phyloP scores from a whole-genome alignment of 805 yeast species.

The Maudiozyma bulderi region DNA sequence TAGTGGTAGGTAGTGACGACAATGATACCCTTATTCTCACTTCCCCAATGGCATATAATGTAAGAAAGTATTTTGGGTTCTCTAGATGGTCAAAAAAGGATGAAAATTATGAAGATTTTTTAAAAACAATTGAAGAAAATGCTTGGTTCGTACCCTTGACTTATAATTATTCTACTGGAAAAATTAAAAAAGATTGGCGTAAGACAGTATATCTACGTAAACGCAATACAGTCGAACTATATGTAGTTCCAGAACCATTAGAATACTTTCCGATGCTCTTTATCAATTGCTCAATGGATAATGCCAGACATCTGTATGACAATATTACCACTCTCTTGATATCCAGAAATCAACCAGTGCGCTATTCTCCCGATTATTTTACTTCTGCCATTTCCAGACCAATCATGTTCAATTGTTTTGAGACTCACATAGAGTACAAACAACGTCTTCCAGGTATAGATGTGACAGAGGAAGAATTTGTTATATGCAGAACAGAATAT shows the following conservation, averaged over 20 bases:
- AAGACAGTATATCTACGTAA: neutral
- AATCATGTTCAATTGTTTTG: neutral
- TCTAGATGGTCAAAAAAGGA: neutral
- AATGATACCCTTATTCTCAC: neutral
- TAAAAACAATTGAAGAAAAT: neutral
- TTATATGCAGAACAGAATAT: neutral
- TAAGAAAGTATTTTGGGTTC: neutral
- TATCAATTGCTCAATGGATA: neutral
- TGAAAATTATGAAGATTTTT: neutral
- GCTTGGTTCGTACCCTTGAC: neutral
- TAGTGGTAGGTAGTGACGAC: neutral
- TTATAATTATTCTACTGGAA: neutral
- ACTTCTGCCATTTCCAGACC: neutral
- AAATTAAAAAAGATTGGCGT: neutral
- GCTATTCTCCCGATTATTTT: neutral
- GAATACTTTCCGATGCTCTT: neutral
- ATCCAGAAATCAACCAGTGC: neutral
- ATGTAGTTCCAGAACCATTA: neutral
- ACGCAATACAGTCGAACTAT: neutral
- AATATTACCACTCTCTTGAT: neutral
- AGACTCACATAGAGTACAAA: neutral
- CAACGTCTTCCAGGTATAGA: neutral
- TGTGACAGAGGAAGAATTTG: neutral
- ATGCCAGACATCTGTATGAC: neutral
- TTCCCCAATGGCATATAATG: neutral